Evolutionary conservation across 495 filamentous ascomycete genomes (phyloP), one percentile per base, ranked within the genome.

Genomic region (Lasiosphaeria hispida): DNA sequence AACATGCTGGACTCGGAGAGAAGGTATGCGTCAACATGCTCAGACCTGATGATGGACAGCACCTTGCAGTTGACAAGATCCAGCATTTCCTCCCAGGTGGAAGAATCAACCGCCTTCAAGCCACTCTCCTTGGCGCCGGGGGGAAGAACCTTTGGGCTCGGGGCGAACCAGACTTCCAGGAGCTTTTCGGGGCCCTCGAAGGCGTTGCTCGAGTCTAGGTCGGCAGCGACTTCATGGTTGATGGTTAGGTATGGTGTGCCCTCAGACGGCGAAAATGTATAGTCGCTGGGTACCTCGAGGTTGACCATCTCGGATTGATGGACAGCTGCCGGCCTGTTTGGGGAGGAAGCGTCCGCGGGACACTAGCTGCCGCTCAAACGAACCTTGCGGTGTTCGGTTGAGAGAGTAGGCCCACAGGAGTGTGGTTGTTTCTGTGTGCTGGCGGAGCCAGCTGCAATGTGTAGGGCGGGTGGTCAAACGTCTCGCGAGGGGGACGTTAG

Each of bases 1-100:
- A 99, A 99, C 93, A 99, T 90, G 85, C 94, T 97, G 15, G 95
- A 97, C 75, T 99, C 95, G 50, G 94, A 97, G 51, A 99, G 83
- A 35, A 99, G 84, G 66, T 99, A 99, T 62, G 95, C 95, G 71
- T 99, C 95, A 55, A 97, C 87, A 73, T 95, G 85, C 60, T 96
- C 91, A n/a, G 92, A 96, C 64, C 92, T 85, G 49, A 99, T 83
- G 60, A 96, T 85, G 10, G 95, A 99, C 38, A 99, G 84, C 44
- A 99, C 92, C 72, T 97, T 95, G 85, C 95, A 99, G 68, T 96
- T 93, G 76, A 99, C 95, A 57, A 96, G 79, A 63, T 97, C 94
- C 37, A 99, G 81, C 94, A 99, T 96, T 53, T 86, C 87, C 76
- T 94, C 93, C 95, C 95, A 99, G 53, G 84, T 86, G 30, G 93